These are phyloP conservation scores for Calonectria crousiana DNA, from an alignment of 2,329 filamentous ascomycete species.

Conservation along the genomic window DNA sequence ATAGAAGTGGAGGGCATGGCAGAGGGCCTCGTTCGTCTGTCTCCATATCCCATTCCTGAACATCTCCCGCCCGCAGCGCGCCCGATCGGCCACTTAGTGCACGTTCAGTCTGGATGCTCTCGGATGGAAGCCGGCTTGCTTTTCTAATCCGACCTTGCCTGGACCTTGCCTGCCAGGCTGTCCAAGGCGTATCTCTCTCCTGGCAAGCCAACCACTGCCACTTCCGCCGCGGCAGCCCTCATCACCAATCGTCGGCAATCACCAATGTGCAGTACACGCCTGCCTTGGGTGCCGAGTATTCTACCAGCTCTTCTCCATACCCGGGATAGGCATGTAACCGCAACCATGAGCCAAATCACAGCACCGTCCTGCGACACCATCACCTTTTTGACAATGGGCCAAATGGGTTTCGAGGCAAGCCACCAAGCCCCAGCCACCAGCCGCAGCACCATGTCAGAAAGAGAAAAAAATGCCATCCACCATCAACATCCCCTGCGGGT, in stretches of 20 bases:
- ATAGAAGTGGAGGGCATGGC: not conserved
- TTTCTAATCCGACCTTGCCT: not conserved
- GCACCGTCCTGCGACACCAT: not conserved
- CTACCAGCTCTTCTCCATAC: not conserved
- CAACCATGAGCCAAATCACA: not conserved
- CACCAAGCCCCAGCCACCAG: conserved; percentile 20
- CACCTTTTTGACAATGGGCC: not conserved
- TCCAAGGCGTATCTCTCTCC: not conserved
- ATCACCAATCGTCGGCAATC: not conserved
- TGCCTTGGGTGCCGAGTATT: not conserved
- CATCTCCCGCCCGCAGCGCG: not conserved
- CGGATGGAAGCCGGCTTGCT: not conserved
- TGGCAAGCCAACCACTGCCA: not conserved
- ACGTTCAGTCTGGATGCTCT: not conserved
- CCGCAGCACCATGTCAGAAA: conserved; percentile 14
- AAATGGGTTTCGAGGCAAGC: conserved; percentile 7
- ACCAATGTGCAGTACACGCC: not conserved
- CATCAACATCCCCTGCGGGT: conserved; percentile 3
- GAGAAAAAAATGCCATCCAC: conserved; percentile 9
- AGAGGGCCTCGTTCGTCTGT: not conserved
- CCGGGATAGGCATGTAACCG: not conserved
- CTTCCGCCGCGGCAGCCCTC: not conserved
- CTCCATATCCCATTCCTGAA: not conserved
- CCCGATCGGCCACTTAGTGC: not conserved
- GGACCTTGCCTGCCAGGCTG: not conserved